A percentile compares a stretch with the other conserved stretches of the same genome.
Evolutionary conservation across 1,284 basidiomycete genomes (phyloP).

Genomic region (Mycena sp.): DNA sequence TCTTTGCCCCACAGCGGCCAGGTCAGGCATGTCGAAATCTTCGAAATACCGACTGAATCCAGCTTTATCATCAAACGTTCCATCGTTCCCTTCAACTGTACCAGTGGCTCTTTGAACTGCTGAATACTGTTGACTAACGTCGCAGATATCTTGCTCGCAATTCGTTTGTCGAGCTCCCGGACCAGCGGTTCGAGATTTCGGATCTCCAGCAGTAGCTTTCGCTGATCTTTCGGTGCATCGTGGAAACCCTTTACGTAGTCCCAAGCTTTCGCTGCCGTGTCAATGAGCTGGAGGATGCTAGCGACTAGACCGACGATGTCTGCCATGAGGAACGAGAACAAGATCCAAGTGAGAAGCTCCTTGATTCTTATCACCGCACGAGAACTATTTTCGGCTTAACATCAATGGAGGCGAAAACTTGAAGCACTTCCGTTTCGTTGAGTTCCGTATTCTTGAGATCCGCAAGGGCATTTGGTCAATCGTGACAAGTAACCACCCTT

Average conservation of each 20-base stretch:
- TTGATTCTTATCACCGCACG: too few relatives aligned
- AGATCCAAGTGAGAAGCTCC: too few relatives aligned
- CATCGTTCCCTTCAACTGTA: not conserved
- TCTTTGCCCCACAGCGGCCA: conserved; percentile 15
- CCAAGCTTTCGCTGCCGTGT: not conserved
- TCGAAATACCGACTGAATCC: not conserved
- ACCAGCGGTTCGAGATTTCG: conserved; percentile 4
- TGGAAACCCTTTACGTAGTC: conserved; percentile 5
- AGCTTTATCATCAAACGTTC: not conserved
- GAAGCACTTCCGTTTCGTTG: too few relatives aligned
- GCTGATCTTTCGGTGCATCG: conserved; percentile 9
- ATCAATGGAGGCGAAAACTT: too few relatives aligned
- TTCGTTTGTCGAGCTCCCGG: not conserved
- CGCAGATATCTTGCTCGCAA: not conserved
- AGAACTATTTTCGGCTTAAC: too few relatives aligned
- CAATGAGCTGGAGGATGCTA: conserved; percentile 14
- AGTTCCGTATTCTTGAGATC: too few relatives aligned
- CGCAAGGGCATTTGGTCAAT: too few relatives aligned
- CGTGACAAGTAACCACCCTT: too few relatives aligned
- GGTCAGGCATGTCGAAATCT: not conserved
- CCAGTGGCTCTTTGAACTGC: not conserved
- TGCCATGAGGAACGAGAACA: conserved; percentile 12
- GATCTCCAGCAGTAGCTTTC: conserved; percentile 1
- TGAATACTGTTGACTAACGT: not conserved
- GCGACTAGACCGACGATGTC: conserved; percentile 2